Conservation (phyloP, 2,329 filamentous ascomycete species). For the Colletotrichum neosansevieriae region DNA sequence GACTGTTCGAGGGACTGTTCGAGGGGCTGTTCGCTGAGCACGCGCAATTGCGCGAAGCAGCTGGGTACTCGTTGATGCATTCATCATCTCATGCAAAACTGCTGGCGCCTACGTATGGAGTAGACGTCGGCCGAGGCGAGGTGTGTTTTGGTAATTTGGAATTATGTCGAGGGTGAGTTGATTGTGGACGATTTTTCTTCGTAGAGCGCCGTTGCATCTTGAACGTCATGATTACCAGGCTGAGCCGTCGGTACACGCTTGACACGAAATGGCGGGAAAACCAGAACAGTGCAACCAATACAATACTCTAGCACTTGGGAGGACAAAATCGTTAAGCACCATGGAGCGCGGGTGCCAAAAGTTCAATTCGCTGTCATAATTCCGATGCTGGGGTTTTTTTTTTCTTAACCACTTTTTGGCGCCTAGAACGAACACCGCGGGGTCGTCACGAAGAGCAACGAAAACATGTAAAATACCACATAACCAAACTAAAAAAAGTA, state of each 20-base stretch:
- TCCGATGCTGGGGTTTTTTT: conserved; percentile 5
- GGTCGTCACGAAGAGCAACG: conserved; percentile 18
- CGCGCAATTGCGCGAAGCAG: conserved; percentile 33
- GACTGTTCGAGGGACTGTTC: not conserved
- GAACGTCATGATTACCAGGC: conserved; percentile 39
- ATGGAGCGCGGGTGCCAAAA: conserved; percentile 10
- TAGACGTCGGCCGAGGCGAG: not conserved
- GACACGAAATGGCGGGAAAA: not conserved
- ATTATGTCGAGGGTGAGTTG: not conserved
- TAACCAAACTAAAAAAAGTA: conserved; percentile 26
- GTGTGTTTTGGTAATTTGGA: not conserved
- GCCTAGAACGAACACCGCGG: conserved; percentile 27
- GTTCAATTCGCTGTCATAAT: conserved; percentile 40
- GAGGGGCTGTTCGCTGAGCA: conserved; percentile 26
- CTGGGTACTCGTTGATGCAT: conserved; percentile 14
- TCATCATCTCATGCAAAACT: not conserved
- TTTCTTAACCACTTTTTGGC: conserved; percentile 29
- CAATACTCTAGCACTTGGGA: too few species aligned
- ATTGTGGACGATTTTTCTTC: not conserved
- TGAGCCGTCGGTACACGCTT: not conserved
- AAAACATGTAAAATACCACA: conserved; percentile 21
- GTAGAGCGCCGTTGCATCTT: conserved; percentile 17
- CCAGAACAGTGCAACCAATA: too few species aligned
- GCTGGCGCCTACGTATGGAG: not conserved
- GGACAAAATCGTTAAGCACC: too few species aligned